Base-by-base conservation (phyloP, 805 yeast genomes). In the Babjeviella inositovora region DNA sequence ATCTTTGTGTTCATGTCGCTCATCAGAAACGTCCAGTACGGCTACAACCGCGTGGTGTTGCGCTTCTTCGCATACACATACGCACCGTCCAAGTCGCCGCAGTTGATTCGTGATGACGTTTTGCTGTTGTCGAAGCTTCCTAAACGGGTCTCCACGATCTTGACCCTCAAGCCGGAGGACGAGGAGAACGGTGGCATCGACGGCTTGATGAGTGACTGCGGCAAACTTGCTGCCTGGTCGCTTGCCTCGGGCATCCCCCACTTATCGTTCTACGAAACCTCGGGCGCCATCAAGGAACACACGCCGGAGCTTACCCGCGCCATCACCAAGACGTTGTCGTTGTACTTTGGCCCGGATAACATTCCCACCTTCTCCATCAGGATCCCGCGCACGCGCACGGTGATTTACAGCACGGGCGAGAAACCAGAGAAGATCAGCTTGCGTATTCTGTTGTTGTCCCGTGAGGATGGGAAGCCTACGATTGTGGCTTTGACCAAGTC, bases 141-240 rank as follows among this genome's bases (percentile, higher is more conserved):
- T 3, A 63, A 59, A 32, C 62, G 77, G 23, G 38, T 90, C 12
- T 75, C 92, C 6, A 70, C 79, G 11, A 70, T 87, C n/a, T 49
- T 90, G 27, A 71, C 67, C 34, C 61, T 71, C 41, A 72, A 70
- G 38, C 62, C 73, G 14, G 82, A 70, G 28, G 79, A 75, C 30
- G 87, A 73, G 35, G 93, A 81, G 36, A 87, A 84, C 29, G 94
- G 93, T 15, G 96, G 96, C 3, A 46, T 75, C 20, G 80, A 74
- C 29, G 94, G 93, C 0, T 53, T 87, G 20, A 56, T 85, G 36
- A 70, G 67, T 33, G 80, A 80, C 36, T 62, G 74, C 5, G 65
- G 85, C 22, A 94, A 85, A 37, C 32, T 85, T 17, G 62, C 70
- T 1, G 71, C 90, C 5, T 90, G 98, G 98, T 62, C 82, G 18